Evolutionary conservation across 192 early-diverging fungal genomes (phyloP), one percentile per base, ranked within the genome.

Genomic region (Rhizophagus sp.): DNA sequence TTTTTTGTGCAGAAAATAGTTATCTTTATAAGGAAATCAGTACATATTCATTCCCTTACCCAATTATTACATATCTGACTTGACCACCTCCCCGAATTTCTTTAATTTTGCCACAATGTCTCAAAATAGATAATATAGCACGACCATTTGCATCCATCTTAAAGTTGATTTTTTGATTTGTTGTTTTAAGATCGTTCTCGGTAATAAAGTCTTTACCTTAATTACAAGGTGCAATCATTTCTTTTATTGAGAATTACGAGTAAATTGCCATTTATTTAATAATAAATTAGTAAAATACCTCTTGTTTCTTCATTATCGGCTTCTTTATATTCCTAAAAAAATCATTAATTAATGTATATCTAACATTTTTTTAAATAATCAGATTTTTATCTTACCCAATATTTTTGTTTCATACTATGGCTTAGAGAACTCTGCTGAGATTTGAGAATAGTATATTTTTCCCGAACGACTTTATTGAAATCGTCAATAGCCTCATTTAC

Each of bases 401-500:
- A 76, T 17, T 27, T 34, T 25, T 34, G 27, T 41, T 76, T 76
- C 34, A 64, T 17, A 39, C 9, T 76, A 27, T 64, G 57, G 62
- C 17, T 47, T 62, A 76, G 25, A 47, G n/a, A 34, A 41, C 75
- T 76, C 0, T 27, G 62, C 19, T 33, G 33, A 17, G 44, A 47
- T 8, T 65, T 76, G 34, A 76, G 75, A 44, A 76, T 76, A 4
- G 27, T 34, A 36, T 76, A 76, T 17, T 76, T 76, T 61, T 76
- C 75, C 3, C 10, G 36, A 2, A 76, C 17, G 10, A 76, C 49
- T 76, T 76, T 64, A 15, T 76, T 76, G 19, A 76, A 41, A 65
- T 76, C 75, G 15, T 76, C 62, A 65, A 76, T 76, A 9, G 75
- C 75, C 34, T 76, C 75, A 19, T 76, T 76, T 41, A 76, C 41